Evolutionary conservation across 2,329 filamentous ascomycete genomes (phyloP), one percentile per base, ranked within the genome.

Genomic region (Metarhizium humberi): DNA sequence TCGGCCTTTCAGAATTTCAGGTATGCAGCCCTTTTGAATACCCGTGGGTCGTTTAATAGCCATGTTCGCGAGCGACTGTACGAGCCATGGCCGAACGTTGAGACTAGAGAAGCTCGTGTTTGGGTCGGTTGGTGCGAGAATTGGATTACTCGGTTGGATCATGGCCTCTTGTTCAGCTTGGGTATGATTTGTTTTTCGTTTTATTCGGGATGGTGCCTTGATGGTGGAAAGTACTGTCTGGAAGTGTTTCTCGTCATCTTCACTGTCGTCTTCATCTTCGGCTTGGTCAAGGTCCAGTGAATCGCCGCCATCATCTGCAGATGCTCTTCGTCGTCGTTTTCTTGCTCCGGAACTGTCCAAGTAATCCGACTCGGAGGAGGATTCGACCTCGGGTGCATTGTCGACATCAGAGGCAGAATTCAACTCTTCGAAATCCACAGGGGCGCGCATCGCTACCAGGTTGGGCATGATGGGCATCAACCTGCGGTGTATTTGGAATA

Each of bases 1-100:
- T 63, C 88, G 81, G 6, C 94, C 94, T 63, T 90, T 86, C 38
- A 99, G 71, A 57, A 97, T 96, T 68, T 94, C 88, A 1, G 92
- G 92, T 65, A 99, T 97, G 67, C 90, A 95, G 53, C 85, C 86
- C 65, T 88, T 90, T 64, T 99, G 94, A 75, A 99, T 97, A 16
- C 87, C 87, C 0, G 94, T 99, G 0, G 94, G 94, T 56, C 86
- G 79, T 66, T 83, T 88, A 67, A 99, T 96, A 34, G 91, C 90
- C 80, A 84, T 81, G 64, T 82, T 83, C 54, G 72, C 71, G 49
- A 99, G 77, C 1, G 92, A 92, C 58, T 86, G 82, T 2, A 95
- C 85, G 4, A 99, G 84, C 94, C 94, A 99, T 68, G 89, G 90
- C 42, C 84, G 80, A 48, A 96, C 85, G 52, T 82, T 76, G 52